A percentile compares a stretch with the other conserved stretches of the same genome.
Conservation (phyloP, 192 early-diverging fungal genomes). For the Lunasporangiospora selenospora region DNA sequence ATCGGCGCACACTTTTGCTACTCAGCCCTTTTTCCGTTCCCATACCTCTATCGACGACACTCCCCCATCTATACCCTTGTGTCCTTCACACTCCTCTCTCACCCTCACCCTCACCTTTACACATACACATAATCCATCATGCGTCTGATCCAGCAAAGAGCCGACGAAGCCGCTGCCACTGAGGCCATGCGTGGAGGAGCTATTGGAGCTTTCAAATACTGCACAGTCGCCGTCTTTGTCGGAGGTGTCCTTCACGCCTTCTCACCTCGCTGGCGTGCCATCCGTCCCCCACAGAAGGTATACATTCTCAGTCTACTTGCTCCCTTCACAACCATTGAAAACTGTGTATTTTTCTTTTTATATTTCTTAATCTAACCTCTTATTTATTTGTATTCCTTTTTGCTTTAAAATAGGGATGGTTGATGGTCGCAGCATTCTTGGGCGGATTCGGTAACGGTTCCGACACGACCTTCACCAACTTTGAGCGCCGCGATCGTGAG, state of each 20-base stretch:
- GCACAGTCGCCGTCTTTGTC: conserved; percentile 37
- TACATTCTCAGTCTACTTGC: neutral
- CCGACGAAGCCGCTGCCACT: conserved; percentile 32
- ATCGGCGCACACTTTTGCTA: neutral
- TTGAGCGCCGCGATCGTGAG: conserved; percentile 41
- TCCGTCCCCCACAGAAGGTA: conserved; percentile 43
- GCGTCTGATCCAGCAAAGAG: conserved; percentile 43
- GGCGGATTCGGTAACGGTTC: conserved; percentile 47
- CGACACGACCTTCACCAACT: conserved; percentile 45
- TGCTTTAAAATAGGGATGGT: conserved; percentile 14
- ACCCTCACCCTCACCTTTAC: neutral
- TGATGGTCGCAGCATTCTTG: conserved; percentile 41
- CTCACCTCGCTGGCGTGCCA: conserved; percentile 25
- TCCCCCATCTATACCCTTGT: neutral
- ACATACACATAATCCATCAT: conserved; percentile 3
- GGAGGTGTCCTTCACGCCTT: conserved; percentile 33
- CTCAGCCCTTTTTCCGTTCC: neutral
- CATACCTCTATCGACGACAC: neutral
- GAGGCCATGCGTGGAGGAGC: conserved; percentile 44
- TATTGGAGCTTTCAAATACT: conserved; percentile 42
- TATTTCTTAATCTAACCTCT: neutral
- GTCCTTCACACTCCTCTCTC: neutral
- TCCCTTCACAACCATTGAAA: neutral
- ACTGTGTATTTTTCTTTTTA: neutral
- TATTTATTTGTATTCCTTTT: neutral